These are phyloP conservation scores for Daldinia bambusicola DNA, from an alignment of 495 filamentous ascomycete species.

Conservation along the genomic window DNA sequence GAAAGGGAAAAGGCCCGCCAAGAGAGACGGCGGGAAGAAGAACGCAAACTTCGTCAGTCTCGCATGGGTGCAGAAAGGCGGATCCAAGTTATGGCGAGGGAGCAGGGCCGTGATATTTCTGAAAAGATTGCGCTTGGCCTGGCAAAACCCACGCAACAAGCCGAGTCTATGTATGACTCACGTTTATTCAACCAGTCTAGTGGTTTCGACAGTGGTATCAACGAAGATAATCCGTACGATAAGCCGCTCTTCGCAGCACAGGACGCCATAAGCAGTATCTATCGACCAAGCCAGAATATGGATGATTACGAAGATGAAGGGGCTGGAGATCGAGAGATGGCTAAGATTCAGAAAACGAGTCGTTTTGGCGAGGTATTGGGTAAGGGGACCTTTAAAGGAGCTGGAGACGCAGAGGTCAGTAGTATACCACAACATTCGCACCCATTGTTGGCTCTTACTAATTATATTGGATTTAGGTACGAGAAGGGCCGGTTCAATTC, in stretches of 20 bases:
- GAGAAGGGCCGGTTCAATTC: constrained; percentile 96
- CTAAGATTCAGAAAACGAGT: constrained; percentile 81
- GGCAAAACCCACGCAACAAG: constrained; percentile 90
- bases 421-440: constrained; percentile 6
- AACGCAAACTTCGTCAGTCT: constrained; percentile 90
- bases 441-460: constrained; percentile 44
- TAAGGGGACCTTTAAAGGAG: constrained; percentile 90
- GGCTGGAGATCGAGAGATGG: constrained; percentile 82
- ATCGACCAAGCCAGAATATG: constrained; percentile 78
- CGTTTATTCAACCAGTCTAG: constrained; percentile 93
- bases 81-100: constrained; percentile 89
- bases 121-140: constrained; percentile 97
- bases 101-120: constrained; percentile 96
- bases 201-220: constrained; percentile 90
- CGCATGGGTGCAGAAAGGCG: constrained; percentile 94
- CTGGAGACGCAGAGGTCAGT: constrained; percentile 84
- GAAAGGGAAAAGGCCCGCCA: constrained; percentile 81
- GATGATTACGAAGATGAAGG: constrained; percentile 81
- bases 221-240: constrained; percentile 97
- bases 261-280: constrained; percentile 95
- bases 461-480: constrained; percentile 59
- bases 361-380: constrained; percentile 86
- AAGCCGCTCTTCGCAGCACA: constrained; percentile 97
- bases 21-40: constrained; percentile 82
- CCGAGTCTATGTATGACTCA: constrained; percentile 96